Conservation (phyloP, 495 filamentous ascomycete genomes). For the Hyaloscypha finlandica region DNA sequence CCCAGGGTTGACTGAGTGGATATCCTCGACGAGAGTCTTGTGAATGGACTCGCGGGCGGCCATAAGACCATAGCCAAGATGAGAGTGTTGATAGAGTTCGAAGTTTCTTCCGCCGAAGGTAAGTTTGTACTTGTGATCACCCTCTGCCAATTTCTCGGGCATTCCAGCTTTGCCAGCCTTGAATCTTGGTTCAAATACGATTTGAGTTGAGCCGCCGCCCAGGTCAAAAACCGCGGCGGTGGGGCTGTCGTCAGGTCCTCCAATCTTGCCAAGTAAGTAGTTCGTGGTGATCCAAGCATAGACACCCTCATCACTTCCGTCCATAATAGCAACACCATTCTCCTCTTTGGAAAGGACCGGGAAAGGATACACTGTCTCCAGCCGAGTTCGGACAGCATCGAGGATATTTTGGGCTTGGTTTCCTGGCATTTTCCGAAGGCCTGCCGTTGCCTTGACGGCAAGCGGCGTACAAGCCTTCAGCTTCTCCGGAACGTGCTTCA, state of each 20-base stretch:
- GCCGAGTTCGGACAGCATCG: conserved; percentile 75
- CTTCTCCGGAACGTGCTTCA: conserved; percentile 80
- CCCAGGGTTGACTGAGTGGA: conserved; percentile 52
- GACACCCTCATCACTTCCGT: conserved; percentile 93
- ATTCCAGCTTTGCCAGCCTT: conserved; percentile 74
- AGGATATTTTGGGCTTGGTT: conserved; percentile 83
- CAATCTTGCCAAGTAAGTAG: conserved; percentile 97
- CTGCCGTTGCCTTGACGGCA: conserved; percentile 95
- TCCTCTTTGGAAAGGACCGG: conserved; percentile 83
- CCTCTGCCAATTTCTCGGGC: conserved; percentile 81
- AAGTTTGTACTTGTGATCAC: conserved; percentile 95
- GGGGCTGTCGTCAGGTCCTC: conserved; percentile 81
- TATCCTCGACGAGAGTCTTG: conserved; percentile 63
- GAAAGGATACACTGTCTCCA: conserved; percentile 94
- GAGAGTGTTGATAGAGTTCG: conserved; percentile 96
- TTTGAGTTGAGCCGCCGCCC: conserved; percentile 95
- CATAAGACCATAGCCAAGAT: conserved; percentile 97
- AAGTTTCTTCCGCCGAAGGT: conserved; percentile 89
- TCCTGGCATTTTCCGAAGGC: conserved; percentile 79
- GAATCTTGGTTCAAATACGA: conserved; percentile 97
- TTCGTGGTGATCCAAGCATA: conserved; percentile 99
- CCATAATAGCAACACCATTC: conserved; percentile 92
- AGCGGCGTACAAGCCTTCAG: conserved; percentile 86
- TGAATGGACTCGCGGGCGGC: conserved; percentile 85
- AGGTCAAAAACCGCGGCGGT: conserved; percentile 96